A percentile compares a stretch with the other conserved stretches of the same genome.
phyloP scores from a whole-genome alignment of 169 alveolate species.

The Cryptosporidium ubiquitum region DNA sequence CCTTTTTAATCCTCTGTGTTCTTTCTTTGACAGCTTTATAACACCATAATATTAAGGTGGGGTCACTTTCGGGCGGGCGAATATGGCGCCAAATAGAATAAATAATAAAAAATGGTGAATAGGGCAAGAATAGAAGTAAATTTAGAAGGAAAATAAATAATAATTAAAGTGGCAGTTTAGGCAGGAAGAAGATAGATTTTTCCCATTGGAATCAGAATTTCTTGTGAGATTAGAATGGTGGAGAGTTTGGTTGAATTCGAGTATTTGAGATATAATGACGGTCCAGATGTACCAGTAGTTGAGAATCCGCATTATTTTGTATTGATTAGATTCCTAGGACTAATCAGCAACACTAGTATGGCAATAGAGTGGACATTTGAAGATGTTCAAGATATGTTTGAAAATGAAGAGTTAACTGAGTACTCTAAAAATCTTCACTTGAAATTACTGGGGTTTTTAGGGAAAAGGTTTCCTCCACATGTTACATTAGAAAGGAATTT shows the following conservation, averaged over 20 bases:
- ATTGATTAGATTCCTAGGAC: constrained; percentile 44
- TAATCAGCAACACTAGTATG: constrained; percentile 35
- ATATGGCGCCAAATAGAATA: neutral
- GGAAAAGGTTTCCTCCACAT: constrained; percentile 70
- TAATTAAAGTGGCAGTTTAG: neutral
- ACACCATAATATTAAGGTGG: neutral
- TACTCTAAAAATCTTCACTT: constrained; percentile 57
- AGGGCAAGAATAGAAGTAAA: neutral
- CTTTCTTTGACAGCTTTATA: neutral
- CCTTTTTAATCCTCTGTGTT: neutral
- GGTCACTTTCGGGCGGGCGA: neutral
- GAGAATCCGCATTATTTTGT: constrained; percentile 70
- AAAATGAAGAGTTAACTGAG: constrained; percentile 42
- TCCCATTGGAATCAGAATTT: neutral
- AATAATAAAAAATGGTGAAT: neutral
- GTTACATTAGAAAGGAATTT: constrained; percentile 64
- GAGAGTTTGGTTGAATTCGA: constrained; percentile 33
- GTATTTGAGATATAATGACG: constrained; percentile 34
- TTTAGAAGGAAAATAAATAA: neutral
- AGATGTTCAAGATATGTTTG: constrained; percentile 33
- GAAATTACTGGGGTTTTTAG: constrained; percentile 47
- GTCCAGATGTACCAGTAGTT: constrained; percentile 68
- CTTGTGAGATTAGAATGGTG: neutral
- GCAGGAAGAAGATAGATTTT: neutral
- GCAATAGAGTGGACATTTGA: constrained; percentile 63